Conservation (phyloP, 805 yeast species). For the Candida verbasci region DNA sequence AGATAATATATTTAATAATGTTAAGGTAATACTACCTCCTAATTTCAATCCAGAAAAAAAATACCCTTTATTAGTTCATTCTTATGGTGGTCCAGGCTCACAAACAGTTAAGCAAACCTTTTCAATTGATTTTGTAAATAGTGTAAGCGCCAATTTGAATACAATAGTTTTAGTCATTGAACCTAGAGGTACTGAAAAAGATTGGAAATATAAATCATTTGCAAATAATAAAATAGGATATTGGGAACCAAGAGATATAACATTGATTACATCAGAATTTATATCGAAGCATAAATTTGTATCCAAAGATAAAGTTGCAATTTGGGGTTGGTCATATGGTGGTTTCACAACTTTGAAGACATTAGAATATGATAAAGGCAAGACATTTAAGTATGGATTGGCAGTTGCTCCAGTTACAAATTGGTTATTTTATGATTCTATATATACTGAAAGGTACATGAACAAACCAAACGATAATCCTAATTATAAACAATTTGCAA, state of each 20-base stretch:
- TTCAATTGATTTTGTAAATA: constrained; percentile 53
- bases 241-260: constrained; percentile 74
- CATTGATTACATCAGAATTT: constrained; percentile 46
- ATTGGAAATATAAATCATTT: constrained; percentile 60
- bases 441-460: constrained; percentile 95
- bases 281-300: constrained; percentile 44
- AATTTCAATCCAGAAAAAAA: constrained; percentile 42
- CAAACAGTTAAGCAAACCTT: constrained; percentile 49
- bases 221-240: constrained; percentile 58
- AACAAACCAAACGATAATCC: constrained; percentile 69
- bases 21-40: constrained; percentile 61
- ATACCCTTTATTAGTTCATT: constrained; percentile 64
- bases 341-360: constrained; percentile 91
- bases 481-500: constrained; percentile 54
- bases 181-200: constrained; percentile 81
- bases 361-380: constrained; percentile 72
- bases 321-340: constrained; percentile 99
- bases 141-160: constrained; percentile 51
- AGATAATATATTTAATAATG: constrained; percentile 35
- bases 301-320: constrained; percentile 63
- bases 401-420: constrained; percentile 98
- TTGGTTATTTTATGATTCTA: constrained; percentile 87
- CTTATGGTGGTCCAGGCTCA: constrained; percentile 82
- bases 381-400: constrained; percentile 80
- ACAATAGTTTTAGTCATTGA: constrained; percentile 65